Conservation (phyloP, 768 basidiomycete species). For the Auricularia sp. region DNA sequence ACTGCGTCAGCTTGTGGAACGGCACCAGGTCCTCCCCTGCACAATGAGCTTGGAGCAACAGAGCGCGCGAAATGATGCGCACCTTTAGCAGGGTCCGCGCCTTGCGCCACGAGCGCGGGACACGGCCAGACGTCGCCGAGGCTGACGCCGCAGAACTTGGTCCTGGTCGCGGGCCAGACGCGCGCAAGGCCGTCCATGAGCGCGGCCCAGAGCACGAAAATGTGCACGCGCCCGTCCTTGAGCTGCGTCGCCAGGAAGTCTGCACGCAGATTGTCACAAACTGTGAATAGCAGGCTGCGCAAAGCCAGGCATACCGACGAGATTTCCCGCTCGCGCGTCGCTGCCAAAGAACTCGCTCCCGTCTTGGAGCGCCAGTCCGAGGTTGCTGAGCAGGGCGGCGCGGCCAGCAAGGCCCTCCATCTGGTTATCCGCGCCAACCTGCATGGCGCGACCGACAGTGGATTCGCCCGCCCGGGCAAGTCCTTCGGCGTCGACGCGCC, state of each 20-base stretch:
- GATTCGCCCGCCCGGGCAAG: slow-evolving; percentile 54
- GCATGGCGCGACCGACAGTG: slow-evolving; percentile 59
- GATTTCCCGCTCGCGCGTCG: slow-evolving; percentile 69
- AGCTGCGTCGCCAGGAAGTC: slow-evolving; percentile 62
- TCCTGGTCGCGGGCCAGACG: slow-evolving; percentile 80
- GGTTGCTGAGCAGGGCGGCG: slow-evolving; percentile 60
- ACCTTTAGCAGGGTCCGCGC: slow-evolving; percentile 11
- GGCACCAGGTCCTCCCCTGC: slow-evolving; percentile 73
- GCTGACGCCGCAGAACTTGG: slow-evolving; percentile 51
- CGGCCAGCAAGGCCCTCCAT: slow-evolving; percentile 90
- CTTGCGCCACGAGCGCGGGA: slow-evolving; percentile 34
- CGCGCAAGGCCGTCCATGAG: slow-evolving; percentile 74
- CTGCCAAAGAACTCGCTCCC: slow-evolving; percentile 62
- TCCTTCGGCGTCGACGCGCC: slow-evolving; percentile 71
- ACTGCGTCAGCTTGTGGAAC: slow-evolving; percentile 93
- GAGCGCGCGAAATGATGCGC: background rate
- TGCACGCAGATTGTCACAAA: slow-evolving; percentile 17
- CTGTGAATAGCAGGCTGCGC: background rate
- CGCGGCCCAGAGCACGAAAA: slow-evolving; percentile 70
- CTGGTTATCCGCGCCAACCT: slow-evolving; percentile 67
- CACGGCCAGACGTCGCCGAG: slow-evolving; percentile 96
- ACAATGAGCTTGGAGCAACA: slow-evolving; percentile 8
- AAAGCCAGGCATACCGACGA: slow-evolving; percentile 50
- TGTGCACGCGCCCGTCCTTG: slow-evolving; percentile 43
- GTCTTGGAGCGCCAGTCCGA: slow-evolving; percentile 58